phyloP scores from a whole-genome alignment of 108 stramenopile genomes.

The Cylindrotheca closterium region DNA sequence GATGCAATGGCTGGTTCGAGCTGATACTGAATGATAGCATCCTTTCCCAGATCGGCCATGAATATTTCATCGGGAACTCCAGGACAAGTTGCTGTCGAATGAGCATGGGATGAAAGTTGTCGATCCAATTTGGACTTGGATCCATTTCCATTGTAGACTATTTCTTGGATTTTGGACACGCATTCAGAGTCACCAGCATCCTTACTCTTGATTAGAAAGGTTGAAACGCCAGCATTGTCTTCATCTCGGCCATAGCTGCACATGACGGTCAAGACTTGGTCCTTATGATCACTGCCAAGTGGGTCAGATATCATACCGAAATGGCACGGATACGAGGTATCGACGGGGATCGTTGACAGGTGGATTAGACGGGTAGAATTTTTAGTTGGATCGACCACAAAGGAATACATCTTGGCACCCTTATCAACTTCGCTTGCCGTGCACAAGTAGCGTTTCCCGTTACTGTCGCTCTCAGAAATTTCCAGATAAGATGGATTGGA shows the following conservation, averaged over 20 bases:
- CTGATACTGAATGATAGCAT: not conserved
- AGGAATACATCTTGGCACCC: not conserved
- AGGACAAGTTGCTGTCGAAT: not conserved
- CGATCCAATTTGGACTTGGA: not conserved
- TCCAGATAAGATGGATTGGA: not conserved
- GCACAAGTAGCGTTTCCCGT: not conserved
- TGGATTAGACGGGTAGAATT: not conserved
- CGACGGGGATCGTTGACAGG: not conserved
- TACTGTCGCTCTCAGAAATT: not conserved
- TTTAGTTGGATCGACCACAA: not conserved
- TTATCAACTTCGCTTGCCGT: not conserved
- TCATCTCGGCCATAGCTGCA: not conserved
- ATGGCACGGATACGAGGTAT: not conserved
- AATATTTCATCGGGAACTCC: not conserved
- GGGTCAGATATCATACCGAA: not conserved
- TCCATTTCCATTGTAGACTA: not conserved
- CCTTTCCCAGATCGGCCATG: not conserved
- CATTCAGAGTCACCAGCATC: no score
- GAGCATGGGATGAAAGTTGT: not conserved
- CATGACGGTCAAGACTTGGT: not conserved
- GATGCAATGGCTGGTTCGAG: not conserved
- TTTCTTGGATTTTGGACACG: no score
- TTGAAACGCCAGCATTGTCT: not conserved
- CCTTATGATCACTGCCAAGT: not conserved
- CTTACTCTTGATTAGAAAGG: not conserved